Evolutionary conservation across 2,329 filamentous ascomycete genomes (phyloP), one percentile per base, ranked within the genome.

Genomic region (Intubia oerlemansii): DNA sequence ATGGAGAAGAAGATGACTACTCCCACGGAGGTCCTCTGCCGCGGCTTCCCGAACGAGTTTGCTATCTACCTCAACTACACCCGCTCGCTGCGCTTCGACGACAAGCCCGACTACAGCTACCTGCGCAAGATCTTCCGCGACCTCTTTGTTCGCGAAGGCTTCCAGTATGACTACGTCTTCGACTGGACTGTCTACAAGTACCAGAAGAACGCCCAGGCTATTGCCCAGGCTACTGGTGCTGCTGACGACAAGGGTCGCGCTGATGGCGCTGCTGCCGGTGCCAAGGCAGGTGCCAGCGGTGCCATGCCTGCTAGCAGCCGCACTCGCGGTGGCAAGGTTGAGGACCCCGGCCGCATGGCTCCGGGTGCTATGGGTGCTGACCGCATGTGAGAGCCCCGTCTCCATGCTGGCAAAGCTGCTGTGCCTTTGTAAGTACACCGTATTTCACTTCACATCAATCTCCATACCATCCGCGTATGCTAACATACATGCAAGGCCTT

Each of bases 1-100:
- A 95, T 95, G 85, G 88, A 98, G 67, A 98, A 98, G 75, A 98
- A 98, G 80, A 95, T 95, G 88, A 98, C 88, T 10, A 98, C 88
- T 4, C 84, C 88, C 7, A 95, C 85, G 43, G 85, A 98, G 57
- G 84, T 93, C 27, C 79, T 98, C 28, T 98, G 88, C 73, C 82
- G 85, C 52, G 88, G 88, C 41, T 95, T 98, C 64, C 88, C 88
- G 44, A 93, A 95, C 54, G 88, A 98, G 59, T 98, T 98, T 45
- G 84, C 85, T 60, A 95, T 95, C 54, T 98, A 98, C 56, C 68
- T 98, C 38, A 95, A 95, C 74, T 95, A 98, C 66, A 95, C 85
- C 30, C 80, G 88, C 37, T 93, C 84, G 32, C 80, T 98, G 41
- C 84, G 88, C 44, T 98, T 98, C 57, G 88, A 98, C 51, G 88